These are phyloP conservation scores for Botryobasidium botryosum DNA, from an alignment of 768 basidiomycete species.

Conservation along the genomic window DNA sequence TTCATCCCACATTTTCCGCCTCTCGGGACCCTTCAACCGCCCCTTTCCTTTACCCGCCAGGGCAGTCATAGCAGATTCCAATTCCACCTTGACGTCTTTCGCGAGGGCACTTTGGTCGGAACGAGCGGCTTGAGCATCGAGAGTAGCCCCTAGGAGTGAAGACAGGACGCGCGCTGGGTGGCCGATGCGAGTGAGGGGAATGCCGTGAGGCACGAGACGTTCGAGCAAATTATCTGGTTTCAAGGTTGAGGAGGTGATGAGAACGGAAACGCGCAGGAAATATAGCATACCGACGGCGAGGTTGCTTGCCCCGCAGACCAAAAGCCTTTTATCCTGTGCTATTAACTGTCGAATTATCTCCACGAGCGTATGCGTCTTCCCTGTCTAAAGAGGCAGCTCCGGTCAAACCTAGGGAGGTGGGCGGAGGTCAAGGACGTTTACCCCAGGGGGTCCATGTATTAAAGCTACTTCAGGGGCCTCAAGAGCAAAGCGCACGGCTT, in stretches of 20 bases:
- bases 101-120: conserved; percentile 70
- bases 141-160: conserved; percentile 27
- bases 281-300: conserved; percentile 43
- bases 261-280: neutral
- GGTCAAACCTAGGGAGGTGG: neutral
- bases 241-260: neutral
- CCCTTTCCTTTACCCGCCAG: conserved; percentile 63
- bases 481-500: conserved; percentile 70
- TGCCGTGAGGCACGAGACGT: conserved; percentile 32
- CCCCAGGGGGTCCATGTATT: conserved; percentile 93
- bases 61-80: conserved; percentile 47
- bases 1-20: conserved; percentile 76
- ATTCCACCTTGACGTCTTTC: conserved; percentile 76
- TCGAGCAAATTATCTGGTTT: conserved; percentile 76
- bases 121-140: conserved; percentile 53
- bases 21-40: conserved; percentile 38
- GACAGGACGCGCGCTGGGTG: conserved; percentile 89
- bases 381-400: conserved; percentile 40
- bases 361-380: conserved; percentile 90
- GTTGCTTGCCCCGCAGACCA: conserved; percentile 89
- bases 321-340: conserved; percentile 30
- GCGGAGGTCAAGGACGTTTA: conserved; percentile 15
- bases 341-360: conserved; percentile 78
- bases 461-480: conserved; percentile 69
- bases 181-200: conserved; percentile 63